Conservation (phyloP, 768 basidiomycete genomes). For the Leccinum ochraceum region DNA sequence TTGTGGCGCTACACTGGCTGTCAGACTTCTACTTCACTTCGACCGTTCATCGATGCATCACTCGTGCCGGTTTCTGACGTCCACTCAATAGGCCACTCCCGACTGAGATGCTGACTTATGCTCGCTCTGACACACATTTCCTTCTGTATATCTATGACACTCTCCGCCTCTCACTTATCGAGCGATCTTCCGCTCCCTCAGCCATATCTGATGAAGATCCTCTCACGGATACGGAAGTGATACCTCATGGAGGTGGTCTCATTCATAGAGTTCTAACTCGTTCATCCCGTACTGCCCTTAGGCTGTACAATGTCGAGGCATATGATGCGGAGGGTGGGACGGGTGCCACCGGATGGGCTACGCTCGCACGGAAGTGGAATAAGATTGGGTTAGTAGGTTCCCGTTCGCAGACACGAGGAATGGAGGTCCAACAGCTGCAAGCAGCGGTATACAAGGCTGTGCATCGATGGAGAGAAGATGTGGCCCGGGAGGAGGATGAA, state of each 20-base stretch:
- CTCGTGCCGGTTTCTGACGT: not conserved
- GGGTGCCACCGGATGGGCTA: conserved; percentile 77
- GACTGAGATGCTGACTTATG: conserved; percentile 87
- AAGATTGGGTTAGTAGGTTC: conserved; percentile 47
- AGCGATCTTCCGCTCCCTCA: conserved; percentile 46
- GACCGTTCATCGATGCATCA: not conserved
- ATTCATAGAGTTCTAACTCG: conserved; percentile 66
- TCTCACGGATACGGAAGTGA: conserved; percentile 1
- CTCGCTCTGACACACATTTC: conserved; percentile 96
- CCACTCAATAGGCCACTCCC: conserved; percentile 63
- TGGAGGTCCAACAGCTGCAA: conserved; percentile 43
- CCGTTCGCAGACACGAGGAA: conserved; percentile 29
- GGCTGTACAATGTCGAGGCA: conserved; percentile 63
- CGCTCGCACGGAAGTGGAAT: conserved; percentile 81
- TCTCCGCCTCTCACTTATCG: conserved; percentile 84
- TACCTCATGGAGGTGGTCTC: conserved; percentile 38
- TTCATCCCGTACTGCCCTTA: conserved; percentile 76
- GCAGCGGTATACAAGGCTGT: conserved; percentile 68
- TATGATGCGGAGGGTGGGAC: conserved; percentile 68
- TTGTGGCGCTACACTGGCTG: not conserved
- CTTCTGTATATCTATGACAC: conserved; percentile 91
- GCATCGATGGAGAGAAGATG: conserved; percentile 80
- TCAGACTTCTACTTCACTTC: not conserved
- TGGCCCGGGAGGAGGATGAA: conserved; percentile 85
- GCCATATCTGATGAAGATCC: conserved; percentile 21